Evolutionary conservation across 108 stramenopile genomes (phyloP).

Genomic region (Craspedostauros australis): DNA sequence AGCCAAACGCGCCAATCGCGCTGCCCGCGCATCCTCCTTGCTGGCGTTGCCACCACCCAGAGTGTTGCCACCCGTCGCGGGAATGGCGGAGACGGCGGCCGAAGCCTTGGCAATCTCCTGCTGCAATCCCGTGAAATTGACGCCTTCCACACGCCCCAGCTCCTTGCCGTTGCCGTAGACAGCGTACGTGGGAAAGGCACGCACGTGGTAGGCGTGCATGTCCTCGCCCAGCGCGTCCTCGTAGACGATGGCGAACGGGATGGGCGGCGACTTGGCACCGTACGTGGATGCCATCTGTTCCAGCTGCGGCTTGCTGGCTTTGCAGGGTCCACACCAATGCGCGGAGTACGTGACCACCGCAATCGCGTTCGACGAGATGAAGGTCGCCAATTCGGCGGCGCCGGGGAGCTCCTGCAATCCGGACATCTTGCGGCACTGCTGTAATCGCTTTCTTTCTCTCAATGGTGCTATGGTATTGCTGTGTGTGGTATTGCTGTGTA

Average conservation of each 20-base stretch:
- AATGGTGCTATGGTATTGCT: too few species aligned
- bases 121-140: constrained; percentile 55
- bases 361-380: constrained; percentile 31
- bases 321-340: constrained; percentile 68
- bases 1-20: constrained; percentile 50
- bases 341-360: constrained; percentile 63
- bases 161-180: constrained; percentile 35
- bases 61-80: constrained; percentile 43
- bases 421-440: too few species aligned
- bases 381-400: constrained; percentile 38
- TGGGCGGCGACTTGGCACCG: constrained; percentile 12
- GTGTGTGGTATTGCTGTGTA: too few species aligned
- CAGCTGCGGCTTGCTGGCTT: constrained; percentile 51
- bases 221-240: constrained; percentile 59
- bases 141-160: constrained; percentile 61
- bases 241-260: constrained; percentile 55
- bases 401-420: too few species aligned
- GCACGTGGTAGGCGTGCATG: constrained; percentile 49
- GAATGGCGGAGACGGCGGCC: constrained; percentile 8
- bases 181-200: constrained; percentile 78
- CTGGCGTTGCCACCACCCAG: constrained; percentile 43
- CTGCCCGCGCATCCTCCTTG: constrained; percentile 49
- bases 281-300: constrained; percentile 36
- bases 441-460: too few species aligned
- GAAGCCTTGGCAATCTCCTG: constrained; percentile 41